A percentile compares a stretch with the other conserved stretches of the same genome.
Conservation (phyloP, 2,329 filamentous ascomycete genomes). For the Aschersonia sp. region DNA sequence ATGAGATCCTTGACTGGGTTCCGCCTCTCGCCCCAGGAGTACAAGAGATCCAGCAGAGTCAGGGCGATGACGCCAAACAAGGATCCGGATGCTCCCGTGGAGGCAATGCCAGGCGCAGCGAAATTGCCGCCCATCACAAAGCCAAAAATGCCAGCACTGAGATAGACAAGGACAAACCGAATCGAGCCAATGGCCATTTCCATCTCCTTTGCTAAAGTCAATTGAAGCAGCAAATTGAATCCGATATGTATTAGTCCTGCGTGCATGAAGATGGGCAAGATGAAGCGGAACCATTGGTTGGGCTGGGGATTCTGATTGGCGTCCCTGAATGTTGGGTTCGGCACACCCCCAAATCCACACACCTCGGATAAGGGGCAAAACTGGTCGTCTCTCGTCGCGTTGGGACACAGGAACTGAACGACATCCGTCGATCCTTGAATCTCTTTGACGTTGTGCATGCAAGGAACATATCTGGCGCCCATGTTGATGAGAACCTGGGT, state of each 20-base stretch:
- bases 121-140: slow-evolving; percentile 93
- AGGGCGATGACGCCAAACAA: slow-evolving; percentile 88
- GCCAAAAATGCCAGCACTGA: slow-evolving; percentile 85
- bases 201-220: slow-evolving; percentile 85
- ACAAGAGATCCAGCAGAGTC: slow-evolving; percentile 75
- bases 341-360: slow-evolving; percentile 68
- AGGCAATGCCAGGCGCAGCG: slow-evolving; percentile 65
- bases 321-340: slow-evolving; percentile 47
- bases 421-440: slow-evolving; percentile 37
- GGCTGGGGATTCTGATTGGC: slow-evolving; percentile 44
- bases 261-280: slow-evolving; percentile 88
- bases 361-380: slow-evolving; percentile 62
- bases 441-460: slow-evolving; percentile 72
- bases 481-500: slow-evolving; percentile 88
- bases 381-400: slow-evolving; percentile 47
- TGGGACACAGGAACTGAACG: slow-evolving; percentile 67
- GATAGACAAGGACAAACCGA: slow-evolving; percentile 79
- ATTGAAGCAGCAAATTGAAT: slow-evolving; percentile 85
- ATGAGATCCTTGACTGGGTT: slow-evolving; percentile 72
- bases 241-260: slow-evolving; percentile 87
- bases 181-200: slow-evolving; percentile 79
- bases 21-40: slow-evolving; percentile 72
- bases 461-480: slow-evolving; percentile 83
- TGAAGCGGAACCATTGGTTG: slow-evolving; percentile 96
- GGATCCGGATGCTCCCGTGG: slow-evolving; percentile 76